Base-by-base conservation (phyloP, 176 grass and related monocot genomes). In the Thinopyrum elongatum region DNA sequence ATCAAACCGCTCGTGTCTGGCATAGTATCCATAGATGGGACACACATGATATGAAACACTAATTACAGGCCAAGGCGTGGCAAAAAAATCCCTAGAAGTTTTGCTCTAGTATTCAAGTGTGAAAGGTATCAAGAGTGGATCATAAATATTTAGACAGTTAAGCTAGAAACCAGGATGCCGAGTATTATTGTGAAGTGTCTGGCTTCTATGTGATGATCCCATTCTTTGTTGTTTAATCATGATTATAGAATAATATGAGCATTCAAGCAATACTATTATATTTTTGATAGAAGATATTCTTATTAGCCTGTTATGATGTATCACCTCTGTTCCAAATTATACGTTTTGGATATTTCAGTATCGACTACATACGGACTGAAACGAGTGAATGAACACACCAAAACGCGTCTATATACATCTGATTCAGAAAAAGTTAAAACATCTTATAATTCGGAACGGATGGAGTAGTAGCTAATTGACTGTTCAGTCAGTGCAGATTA, bases 211-310 rank as follows among this genome's bases (percentile, higher is more conserved):
- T 47, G 62, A 80, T 47, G 78, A 47, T 15, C 26, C 61, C 38
- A 12, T 47, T 80, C 60, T 10, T 17, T 46, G 61, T 80, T 80
- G 23, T 28, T 65, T 64, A 80, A 42, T 46, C 36, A 65, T 46
- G 79, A 46, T 65, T 65, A 61, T 46, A 47, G 38, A 65, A 65
- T 64, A 65, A 14, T 44, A 80, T 39, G 38, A 80, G 16, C 78
- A 65, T 65, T 30, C 46, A 25, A 46, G 16, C 5, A 53, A 53
- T 53, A 53, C 49, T 53, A 53, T 53, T 65, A 64, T 57, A 59
- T 35, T n/a, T 53, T 78, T 23, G 31, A 55, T 78, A 60, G 76
- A 60, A 78, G 76, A 33, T 38, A 60, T 36, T 60, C 29, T 58
- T 77, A 63, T 51, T 76, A 76, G 34, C 41, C 51, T 71, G 22